phyloP scores from a whole-genome alignment of 108 stramenopile species.

The Nitzschia sp. region DNA sequence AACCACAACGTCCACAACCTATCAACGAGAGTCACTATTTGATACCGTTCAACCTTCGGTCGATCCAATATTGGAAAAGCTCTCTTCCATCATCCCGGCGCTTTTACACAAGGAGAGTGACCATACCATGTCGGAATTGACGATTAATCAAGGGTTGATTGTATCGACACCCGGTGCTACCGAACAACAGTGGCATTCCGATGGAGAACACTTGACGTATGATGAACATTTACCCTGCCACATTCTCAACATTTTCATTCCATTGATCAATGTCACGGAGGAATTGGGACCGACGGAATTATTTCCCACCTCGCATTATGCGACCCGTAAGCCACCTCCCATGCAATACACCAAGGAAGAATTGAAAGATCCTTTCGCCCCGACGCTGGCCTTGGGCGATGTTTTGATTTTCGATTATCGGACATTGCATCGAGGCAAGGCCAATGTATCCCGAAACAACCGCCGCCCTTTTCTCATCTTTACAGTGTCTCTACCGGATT shows the following conservation, averaged over 20 bases:
- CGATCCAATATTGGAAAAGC: slow-evolving; percentile 38
- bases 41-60: too few relatives aligned
- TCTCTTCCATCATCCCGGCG: slow-evolving; percentile 33
- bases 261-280: slow-evolving; percentile 41
- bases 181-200: slow-evolving; percentile 73
- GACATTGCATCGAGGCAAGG: slow-evolving; percentile 53
- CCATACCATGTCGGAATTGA: slow-evolving; percentile 18
- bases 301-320: slow-evolving; percentile 47
- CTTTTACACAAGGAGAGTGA: slow-evolving; percentile 26
- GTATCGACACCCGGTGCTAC: slow-evolving; percentile 57
- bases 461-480: slow-evolving; percentile 61
- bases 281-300: slow-evolving; percentile 59
- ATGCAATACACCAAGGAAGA: slow-evolving; percentile 43
- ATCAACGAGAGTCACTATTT: too few relatives aligned
- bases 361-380: slow-evolving; percentile 33
- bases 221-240: slow-evolving; percentile 48
- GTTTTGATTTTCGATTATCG: slow-evolving; percentile 61
- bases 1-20: too few relatives aligned
- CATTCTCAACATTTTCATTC: slow-evolving; percentile 58
- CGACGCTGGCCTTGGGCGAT: slow-evolving; percentile 32
- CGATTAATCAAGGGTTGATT: slow-evolving; percentile 22
- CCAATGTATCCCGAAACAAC: slow-evolving; percentile 38
- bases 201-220: slow-evolving; percentile 61
- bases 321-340: slow-evolving; percentile 35
- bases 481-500: slow-evolving; percentile 49